phyloP scores from a whole-genome alignment of 2,329 filamentous ascomycete species.

The Botrytis galanthina region DNA sequence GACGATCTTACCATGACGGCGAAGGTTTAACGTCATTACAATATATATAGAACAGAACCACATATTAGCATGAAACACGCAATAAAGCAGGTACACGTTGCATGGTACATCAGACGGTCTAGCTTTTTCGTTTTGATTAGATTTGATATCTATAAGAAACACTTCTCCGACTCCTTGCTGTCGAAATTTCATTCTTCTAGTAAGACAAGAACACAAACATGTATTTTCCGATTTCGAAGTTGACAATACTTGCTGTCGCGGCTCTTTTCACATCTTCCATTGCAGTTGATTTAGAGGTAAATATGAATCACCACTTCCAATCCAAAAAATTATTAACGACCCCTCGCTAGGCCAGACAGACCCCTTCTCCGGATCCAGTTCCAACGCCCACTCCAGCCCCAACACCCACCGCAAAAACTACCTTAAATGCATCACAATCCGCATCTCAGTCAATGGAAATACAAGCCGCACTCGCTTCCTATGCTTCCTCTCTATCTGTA shows the following conservation, averaged over 20 bases:
- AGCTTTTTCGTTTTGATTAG: not conserved
- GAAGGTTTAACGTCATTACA: not conserved
- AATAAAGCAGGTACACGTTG: not conserved
- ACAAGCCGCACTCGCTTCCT: not conserved
- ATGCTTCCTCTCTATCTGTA: not conserved
- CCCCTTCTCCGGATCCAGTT: not conserved
- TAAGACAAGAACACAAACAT: not conserved
- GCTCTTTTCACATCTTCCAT: not conserved
- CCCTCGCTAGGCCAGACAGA: not conserved
- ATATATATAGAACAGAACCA: constrained; percentile 4
- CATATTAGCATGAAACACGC: constrained; percentile 6
- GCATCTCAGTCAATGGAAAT: not conserved
- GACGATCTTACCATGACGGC: not conserved
- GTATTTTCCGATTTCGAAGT: not conserved
- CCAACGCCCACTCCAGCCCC: not conserved
- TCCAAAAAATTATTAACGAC: not conserved
- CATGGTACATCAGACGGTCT: not conserved
- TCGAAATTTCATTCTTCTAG: not conserved
- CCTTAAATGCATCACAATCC: not conserved
- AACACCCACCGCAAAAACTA: not conserved
- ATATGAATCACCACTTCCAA: not conserved
- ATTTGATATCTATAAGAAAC: not conserved
- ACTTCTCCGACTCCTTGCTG: not conserved
- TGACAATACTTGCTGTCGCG: not conserved
- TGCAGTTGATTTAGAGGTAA: not conserved